Percentiles rank a stretch among this genome's conserved stretches.
Evolutionary conservation across 2,329 filamentous ascomycete genomes (phyloP).

Genomic region (Trichoderma brevicompactum): DNA sequence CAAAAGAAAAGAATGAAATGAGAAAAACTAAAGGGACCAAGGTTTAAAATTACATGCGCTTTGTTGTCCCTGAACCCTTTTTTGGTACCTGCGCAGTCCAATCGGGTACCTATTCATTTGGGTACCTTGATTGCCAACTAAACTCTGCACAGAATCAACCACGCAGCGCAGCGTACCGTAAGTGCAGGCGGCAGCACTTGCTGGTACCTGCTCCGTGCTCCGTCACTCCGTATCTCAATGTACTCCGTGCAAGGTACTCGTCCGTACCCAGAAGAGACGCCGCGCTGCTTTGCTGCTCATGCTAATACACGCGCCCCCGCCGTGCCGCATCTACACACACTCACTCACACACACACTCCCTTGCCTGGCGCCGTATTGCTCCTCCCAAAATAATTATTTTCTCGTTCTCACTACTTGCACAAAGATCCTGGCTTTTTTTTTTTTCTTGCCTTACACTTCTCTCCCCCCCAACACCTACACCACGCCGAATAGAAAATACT

Average conservation of each 20-base stretch:
- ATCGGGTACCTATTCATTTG: no score
- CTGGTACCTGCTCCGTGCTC: slow-evolving; percentile 14
- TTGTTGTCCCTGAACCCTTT: background rate
- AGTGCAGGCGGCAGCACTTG: no score
- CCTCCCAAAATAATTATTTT: slow-evolving; percentile 32
- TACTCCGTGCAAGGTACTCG: slow-evolving; percentile 16
- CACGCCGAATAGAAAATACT: slow-evolving; percentile 25
- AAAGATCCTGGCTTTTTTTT: slow-evolving; percentile 24
- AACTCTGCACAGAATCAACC: no score
- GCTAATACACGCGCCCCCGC: slow-evolving; percentile 29
- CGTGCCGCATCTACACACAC: slow-evolving; percentile 30
- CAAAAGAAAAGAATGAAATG: background rate
- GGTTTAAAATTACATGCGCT: background rate
- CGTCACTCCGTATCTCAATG: slow-evolving; percentile 2
- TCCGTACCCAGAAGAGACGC: background rate
- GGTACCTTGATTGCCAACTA: no score
- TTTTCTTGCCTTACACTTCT: slow-evolving; percentile 6
- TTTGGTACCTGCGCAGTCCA: background rate
- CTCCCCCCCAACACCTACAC: slow-evolving; percentile 30
- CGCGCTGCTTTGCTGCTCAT: slow-evolving; percentile 7
- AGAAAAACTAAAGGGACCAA: background rate
- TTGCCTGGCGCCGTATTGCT: slow-evolving; percentile 31
- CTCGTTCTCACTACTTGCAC: slow-evolving; percentile 29
- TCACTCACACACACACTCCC: slow-evolving; percentile 30
- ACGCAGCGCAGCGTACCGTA: no score